Percentiles rank a stretch among this genome's conserved stretches.
Evolutionary conservation across 2,329 filamentous ascomycete genomes (phyloP).

Genomic region (Ophiostoma australiae): DNA sequence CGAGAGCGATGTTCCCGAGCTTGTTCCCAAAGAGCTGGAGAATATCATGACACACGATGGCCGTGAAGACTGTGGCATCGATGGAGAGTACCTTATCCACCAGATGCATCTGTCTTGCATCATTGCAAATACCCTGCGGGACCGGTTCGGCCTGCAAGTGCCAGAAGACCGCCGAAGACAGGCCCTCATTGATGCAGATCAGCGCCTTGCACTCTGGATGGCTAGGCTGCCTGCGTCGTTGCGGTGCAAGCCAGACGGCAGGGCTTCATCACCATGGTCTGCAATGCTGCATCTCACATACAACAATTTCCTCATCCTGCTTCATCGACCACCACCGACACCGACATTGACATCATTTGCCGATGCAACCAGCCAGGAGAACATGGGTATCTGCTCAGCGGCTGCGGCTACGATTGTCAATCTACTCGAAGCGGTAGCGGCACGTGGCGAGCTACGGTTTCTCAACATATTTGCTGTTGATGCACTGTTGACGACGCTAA

Average conservation of each 20-base stretch:
- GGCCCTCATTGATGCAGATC: conserved; percentile 20
- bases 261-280: conserved; percentile 17
- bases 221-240: conserved; percentile 17
- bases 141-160: conserved; percentile 22
- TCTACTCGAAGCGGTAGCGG: conserved; percentile 10
- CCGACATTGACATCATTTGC: background rate
- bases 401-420: conserved; percentile 15
- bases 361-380: conserved; percentile 19
- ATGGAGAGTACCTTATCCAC: conserved; percentile 11
- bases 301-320: conserved; percentile 23
- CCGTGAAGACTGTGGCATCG: conserved; percentile 17
- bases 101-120: conserved; percentile 21
- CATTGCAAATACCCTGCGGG: conserved; percentile 18
- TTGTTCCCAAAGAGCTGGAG: conserved; percentile 8
- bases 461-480: conserved; percentile 23
- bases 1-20: conserved; percentile 19
- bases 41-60: background rate
- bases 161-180: conserved; percentile 15
- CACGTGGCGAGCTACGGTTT: conserved; percentile 10
- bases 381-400: conserved; percentile 22
- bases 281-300: conserved; percentile 25
- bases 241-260: conserved; percentile 10
- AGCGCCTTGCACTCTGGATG: conserved; percentile 24
- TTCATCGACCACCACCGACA: conserved; percentile 22
- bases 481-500: conserved; percentile 22